Evolutionary conservation across 2,329 filamentous ascomycete species (phyloP).

Genomic region (Paramyrothecium sp.): DNA sequence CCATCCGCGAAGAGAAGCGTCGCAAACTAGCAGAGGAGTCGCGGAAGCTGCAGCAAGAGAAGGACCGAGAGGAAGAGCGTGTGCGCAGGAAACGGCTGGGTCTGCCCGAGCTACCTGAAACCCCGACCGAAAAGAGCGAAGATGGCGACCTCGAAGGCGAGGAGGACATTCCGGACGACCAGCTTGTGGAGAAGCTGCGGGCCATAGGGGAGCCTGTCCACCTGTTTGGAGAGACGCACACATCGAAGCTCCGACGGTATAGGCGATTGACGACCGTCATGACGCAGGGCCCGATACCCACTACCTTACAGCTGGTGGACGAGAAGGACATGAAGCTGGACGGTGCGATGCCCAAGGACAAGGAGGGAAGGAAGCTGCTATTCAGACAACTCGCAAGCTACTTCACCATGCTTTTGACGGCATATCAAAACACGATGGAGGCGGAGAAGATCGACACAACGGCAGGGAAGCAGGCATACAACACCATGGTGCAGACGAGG

Average conservation of each 20-base stretch:
- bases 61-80: conserved; percentile 71
- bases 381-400: conserved; percentile 90
- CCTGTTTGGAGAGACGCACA: conserved; percentile 81
- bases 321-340: conserved; percentile 88
- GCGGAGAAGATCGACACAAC: conserved; percentile 63
- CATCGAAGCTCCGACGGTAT: conserved; percentile 68
- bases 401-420: conserved; percentile 91
- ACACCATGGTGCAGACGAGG: conserved; percentile 81
- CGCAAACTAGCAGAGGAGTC: conserved; percentile 80
- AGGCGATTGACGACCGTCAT: conserved; percentile 61
- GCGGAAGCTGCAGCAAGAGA: conserved; percentile 64
- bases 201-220: conserved; percentile 69
- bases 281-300: conserved; percentile 80
- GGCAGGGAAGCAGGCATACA: conserved; percentile 77
- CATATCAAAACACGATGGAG: conserved; percentile 81
- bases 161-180: conserved; percentile 69
- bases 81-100: conserved; percentile 74
- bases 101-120: conserved; percentile 65
- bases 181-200: conserved; percentile 67
- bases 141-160: conserved; percentile 41
- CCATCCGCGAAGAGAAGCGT: conserved; percentile 77
- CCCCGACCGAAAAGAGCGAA: conserved; percentile 35
- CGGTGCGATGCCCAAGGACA: conserved; percentile 59
- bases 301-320: conserved; percentile 73
- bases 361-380: conserved; percentile 66